Base-by-base conservation (phyloP, 2,329 filamentous ascomycete genomes). In the Aspergillus fumigatiaffinis region DNA sequence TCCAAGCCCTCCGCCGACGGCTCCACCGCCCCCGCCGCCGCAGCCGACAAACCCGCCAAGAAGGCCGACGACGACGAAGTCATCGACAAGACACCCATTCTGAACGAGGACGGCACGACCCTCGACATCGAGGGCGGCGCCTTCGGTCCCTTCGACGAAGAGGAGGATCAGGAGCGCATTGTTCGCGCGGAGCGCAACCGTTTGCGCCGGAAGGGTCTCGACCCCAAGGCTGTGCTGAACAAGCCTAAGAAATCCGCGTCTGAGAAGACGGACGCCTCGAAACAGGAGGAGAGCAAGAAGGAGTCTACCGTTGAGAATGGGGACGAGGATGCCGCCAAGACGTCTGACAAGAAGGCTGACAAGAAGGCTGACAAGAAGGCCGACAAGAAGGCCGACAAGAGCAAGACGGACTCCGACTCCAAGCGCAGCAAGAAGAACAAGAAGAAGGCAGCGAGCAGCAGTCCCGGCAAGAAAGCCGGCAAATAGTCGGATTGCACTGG, bases 141-240 rank as follows among this genome's bases (percentile, higher is more conserved):
- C 51, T 92, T 92, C 71, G 88, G 86, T 52, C 87, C 83, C 1
- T 93, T 90, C 70, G 85, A 92, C 59, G 88, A 91, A 0, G 85
- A 87, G 0, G 87, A 87, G 70, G 90, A 93, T 68, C 74, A 81
- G 65, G 81, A 85, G 65, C 87, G 88, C 70, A 91, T 92, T 47
- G 83, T 88, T 68, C 85, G 85, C 66, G 88, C 86, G n/a, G 86
- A 87, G 79, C 83, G 84, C 63, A 91, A 88, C 67, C 84, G 86
- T 58, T 83, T 92, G 80, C 85, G 88, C 66, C 84, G 85, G 67
- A 87, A 89, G 70, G 90, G 90, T 59, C 74, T 92, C 53, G 86
- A 92, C 72, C 89, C 89, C 1, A 86, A 83, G 69, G 85, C 82
- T 35, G 76, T 82, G 26, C 74, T 75, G 55, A 72, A 72, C 53